A percentile compares a stretch with the other conserved stretches of the same genome.
Evolutionary conservation across 2,329 filamentous ascomycete species (phyloP).

Genomic region (Epichloe uncinata): DNA sequence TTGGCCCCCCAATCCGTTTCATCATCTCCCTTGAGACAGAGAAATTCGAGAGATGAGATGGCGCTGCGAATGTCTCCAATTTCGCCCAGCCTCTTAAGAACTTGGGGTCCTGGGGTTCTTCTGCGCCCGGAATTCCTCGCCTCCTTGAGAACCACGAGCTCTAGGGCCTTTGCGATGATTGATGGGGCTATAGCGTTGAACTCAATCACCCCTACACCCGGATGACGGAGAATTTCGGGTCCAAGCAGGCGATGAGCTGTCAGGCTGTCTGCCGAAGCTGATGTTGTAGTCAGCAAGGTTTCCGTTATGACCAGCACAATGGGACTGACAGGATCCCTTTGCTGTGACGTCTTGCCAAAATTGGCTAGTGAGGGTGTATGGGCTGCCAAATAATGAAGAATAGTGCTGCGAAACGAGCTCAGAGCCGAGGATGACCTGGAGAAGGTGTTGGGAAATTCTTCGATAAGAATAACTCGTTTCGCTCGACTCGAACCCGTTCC

Average conservation of each 20-base stretch:
- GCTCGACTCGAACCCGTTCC: constrained; percentile 8
- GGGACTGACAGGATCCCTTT: constrained; percentile 44
- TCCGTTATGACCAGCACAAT: constrained; percentile 88
- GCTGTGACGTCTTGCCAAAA: constrained; percentile 27
- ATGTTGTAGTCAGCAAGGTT: constrained; percentile 72
- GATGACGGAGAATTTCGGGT: constrained; percentile 71
- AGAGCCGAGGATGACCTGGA: constrained; percentile 50
- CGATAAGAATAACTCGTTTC: constrained; percentile 55
- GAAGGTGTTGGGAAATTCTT: constrained; percentile 72
- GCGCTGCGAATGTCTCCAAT: constrained; percentile 88
- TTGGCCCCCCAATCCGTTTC: constrained; percentile 62
- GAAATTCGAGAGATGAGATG: constrained; percentile 82
- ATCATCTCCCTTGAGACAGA: constrained; percentile 73
- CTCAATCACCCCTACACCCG: constrained; percentile 66
- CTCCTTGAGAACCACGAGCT: constrained; percentile 73
- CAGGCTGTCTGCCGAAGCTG: constrained; percentile 77
- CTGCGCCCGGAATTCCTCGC: constrained; percentile 62
- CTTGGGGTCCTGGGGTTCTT: constrained; percentile 62
- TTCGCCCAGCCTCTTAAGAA: constrained; percentile 69
- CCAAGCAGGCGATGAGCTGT: constrained; percentile 85
- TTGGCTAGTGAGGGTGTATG: constrained; percentile 44
- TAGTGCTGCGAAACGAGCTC: constrained; percentile 57
- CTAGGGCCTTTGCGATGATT: constrained; percentile 70
- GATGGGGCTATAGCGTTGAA: constrained; percentile 90
- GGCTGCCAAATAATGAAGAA: constrained; percentile 62